A percentile compares a stretch with the other conserved stretches of the same genome.
Evolutionary conservation across 805 yeast genomes (phyloP).

Genomic region (Kodamaea restingae): DNA sequence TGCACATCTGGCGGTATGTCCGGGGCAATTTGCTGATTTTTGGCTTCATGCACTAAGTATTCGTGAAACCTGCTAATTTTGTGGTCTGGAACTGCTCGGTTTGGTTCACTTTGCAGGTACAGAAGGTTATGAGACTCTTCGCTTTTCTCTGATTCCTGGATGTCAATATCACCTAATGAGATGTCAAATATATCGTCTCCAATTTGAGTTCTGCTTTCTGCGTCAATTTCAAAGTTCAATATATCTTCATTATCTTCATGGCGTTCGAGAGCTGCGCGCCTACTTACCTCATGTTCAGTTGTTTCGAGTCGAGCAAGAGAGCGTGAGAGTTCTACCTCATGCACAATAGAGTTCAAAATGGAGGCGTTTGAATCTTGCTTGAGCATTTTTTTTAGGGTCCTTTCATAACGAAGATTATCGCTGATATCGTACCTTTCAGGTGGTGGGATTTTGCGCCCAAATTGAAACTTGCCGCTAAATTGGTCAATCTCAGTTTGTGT

Average conservation of each 20-base stretch:
- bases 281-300: constrained; percentile 7
- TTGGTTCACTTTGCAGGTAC: neutral
- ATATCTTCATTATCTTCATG: neutral
- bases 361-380: neutral
- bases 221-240: constrained; percentile 1
- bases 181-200: constrained; percentile 17
- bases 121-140: too few species aligned
- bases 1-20: neutral
- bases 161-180: constrained; percentile 20
- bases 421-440: too few species aligned
- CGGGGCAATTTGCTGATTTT: neutral
- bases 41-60: constrained; percentile 2
- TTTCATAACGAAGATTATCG: neutral
- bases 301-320: constrained; percentile 6
- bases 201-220: constrained; percentile 1
- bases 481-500: neutral
- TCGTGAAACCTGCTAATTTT: neutral
- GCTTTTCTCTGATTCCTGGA: neutral
- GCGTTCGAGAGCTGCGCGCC: neutral
- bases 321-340: constrained; percentile 7
- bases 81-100: neutral
- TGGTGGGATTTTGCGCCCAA: neutral
- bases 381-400: neutral
- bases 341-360: constrained; percentile 4
- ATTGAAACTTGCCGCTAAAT: neutral